Evolutionary conservation across 2,329 filamentous ascomycete species (phyloP).

Genomic region (Monosporascus sp.): DNA sequence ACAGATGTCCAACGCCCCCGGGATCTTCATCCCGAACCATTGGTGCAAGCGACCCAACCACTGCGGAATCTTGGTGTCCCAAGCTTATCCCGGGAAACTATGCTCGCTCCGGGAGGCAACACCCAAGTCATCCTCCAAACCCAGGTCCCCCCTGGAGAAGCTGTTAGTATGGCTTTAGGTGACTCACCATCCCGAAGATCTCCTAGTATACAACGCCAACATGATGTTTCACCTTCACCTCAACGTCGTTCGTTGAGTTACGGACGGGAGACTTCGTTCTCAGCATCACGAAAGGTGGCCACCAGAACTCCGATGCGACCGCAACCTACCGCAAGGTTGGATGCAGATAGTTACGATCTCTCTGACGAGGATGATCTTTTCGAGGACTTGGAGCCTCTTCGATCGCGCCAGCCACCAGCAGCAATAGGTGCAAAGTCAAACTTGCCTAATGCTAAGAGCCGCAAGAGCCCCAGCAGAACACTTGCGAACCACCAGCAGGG

Average conservation of each 20-base stretch:
- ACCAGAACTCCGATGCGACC: constrained; percentile 7
- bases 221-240: constrained; percentile 7
- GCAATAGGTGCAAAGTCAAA: constrained; percentile 7
- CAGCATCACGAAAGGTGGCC: constrained; percentile 10
- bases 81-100: constrained; percentile 28
- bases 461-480: constrained; percentile 17
- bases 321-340: constrained; percentile 8
- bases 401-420: constrained; percentile 5
- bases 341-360: constrained; percentile 20
- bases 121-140: constrained; percentile 50
- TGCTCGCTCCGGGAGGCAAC: constrained; percentile 14
- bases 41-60: constrained; percentile 42
- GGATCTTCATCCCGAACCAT: constrained; percentile 21
- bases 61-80: constrained; percentile 21
- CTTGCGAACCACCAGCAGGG: constrained; percentile 11
- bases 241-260: constrained; percentile 2
- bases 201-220: constrained; percentile 5
- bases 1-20: constrained; percentile 10
- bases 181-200: constrained; percentile 13
- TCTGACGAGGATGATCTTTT: constrained; percentile 31
- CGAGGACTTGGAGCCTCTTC: constrained; percentile 14
- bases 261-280: constrained; percentile 9
- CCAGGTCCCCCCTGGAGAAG: constrained; percentile 31
- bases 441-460: constrained; percentile 7
- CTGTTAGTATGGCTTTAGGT: constrained; percentile 8